Conservation (phyloP, 768 basidiomycete species). For the Rhizopogon vinicolor region DNA sequence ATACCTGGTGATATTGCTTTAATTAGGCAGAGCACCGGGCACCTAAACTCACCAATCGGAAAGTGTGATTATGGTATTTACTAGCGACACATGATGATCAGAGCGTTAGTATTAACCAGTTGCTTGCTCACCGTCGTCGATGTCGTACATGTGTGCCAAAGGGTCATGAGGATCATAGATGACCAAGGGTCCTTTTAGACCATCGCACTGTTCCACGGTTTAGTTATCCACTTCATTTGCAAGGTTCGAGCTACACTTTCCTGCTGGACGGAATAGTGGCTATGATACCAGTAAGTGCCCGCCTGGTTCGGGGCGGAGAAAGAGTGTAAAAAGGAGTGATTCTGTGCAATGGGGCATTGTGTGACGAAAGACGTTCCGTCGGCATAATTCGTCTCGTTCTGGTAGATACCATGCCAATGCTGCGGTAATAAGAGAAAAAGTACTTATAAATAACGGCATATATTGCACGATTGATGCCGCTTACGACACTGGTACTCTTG, state of each 20-base stretch:
- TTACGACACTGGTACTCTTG: conserved; percentile 45
- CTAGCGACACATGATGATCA: conserved; percentile 6
- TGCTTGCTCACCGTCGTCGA: conserved; percentile 26
- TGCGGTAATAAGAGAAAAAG: conserved; percentile 10
- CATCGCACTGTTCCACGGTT: conserved; percentile 26
- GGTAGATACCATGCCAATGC: conserved; percentile 55
- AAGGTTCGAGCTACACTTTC: too few relatives aligned
- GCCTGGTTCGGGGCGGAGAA: conserved; percentile 18
- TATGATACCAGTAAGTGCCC: conserved; percentile 31
- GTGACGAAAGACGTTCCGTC: conserved; percentile 38
- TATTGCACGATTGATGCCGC: conserved; percentile 7
- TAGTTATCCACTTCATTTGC: too few relatives aligned
- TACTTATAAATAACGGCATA: neutral
- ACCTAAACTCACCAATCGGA: conserved; percentile 36
- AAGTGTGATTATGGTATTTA: conserved; percentile 31
- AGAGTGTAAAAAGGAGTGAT: conserved; percentile 15
- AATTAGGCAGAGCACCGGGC: neutral
- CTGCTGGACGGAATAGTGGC: conserved; percentile 29
- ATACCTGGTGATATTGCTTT: conserved; percentile 6
- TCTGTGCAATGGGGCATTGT: conserved; percentile 23
- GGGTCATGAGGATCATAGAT: conserved; percentile 41
- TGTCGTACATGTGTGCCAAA: conserved; percentile 30
- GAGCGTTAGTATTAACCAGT: neutral
- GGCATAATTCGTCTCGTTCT: conserved; percentile 35
- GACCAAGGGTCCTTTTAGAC: conserved; percentile 25